Base-by-base conservation (phyloP, 2,329 filamentous ascomycete genomes). In the Ophioceras dolichostomum region DNA sequence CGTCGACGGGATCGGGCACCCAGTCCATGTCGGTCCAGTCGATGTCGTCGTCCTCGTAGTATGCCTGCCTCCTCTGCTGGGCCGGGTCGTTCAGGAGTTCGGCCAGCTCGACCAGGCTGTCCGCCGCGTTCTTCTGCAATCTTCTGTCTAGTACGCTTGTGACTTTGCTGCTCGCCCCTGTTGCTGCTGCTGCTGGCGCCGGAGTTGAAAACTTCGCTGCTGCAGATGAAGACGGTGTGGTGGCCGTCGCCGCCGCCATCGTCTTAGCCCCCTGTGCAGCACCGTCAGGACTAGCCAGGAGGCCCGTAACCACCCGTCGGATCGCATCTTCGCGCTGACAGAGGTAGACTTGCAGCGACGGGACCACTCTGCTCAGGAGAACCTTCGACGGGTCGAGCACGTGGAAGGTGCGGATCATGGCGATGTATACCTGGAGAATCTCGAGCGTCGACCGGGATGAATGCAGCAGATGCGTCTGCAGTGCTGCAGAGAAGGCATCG, bases 21-120 rank as follows among this genome's bases (percentile, higher is more conserved):
- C 91, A 98, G 8, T 78, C 74, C 79, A 94, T 83, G 55, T 98
- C 88, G 51, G 86, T 73, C 81, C 84, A 96, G 55, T 93, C 84
- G 13, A 91, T 67, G 37, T 85, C 83, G 39, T 81, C 77, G 43
- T 77, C 75, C 19, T 78, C 72, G 27, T 13, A 13, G 8, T 65
- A 59, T 16, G 68, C 67, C 27, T 60, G 60, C 8, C 65, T 62
- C 12, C 67, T 61, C 40, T 69, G 64, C 42, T 76, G 68, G 9
- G 72, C 61, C 0, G 74, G 68, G 43, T 79, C 73, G 27, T 73
- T 70, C 34, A 88, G 70, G 29, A 86, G 64, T 12, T 67, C 61
- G 1, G 80, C 80, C 10, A 88, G 65, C 52, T 86, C 81, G 19
- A 73, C 64, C 4, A 83, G 70, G 51, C 61, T 79, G 45, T 53